Percentiles rank a stretch among this genome's conserved stretches.
Evolutionary conservation across 1,284 basidiomycete species (phyloP).

Genomic region (Cryptococcus sp.): DNA sequence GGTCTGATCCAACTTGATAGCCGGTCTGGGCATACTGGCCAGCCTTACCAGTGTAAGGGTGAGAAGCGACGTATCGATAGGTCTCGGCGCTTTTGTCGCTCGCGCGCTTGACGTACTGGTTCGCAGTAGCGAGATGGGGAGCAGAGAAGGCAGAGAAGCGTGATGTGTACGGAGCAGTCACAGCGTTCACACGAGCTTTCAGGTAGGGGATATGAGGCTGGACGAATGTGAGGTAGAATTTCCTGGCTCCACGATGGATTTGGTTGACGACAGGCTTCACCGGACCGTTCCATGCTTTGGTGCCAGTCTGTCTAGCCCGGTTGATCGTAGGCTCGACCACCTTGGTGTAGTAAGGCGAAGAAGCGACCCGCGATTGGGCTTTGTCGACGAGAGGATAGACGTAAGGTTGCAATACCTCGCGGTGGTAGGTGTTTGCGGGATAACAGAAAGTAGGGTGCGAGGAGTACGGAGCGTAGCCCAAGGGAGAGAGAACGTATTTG

Average conservation of each 20-base stretch:
- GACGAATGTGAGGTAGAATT: slow-evolving; percentile 44
- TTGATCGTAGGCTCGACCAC: slow-evolving; percentile 32
- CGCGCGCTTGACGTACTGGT: slow-evolving; percentile 24
- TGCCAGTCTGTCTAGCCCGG: slow-evolving; percentile 6
- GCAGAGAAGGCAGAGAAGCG: slow-evolving; percentile 29
- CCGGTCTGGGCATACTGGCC: slow-evolving; percentile 31
- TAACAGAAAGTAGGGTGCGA: slow-evolving; percentile 46
- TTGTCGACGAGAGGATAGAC: slow-evolving; percentile 38
- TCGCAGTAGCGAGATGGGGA: slow-evolving; percentile 33
- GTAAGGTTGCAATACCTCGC: slow-evolving; percentile 43
- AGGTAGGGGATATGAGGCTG: slow-evolving; percentile 47
- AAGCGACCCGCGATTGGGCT: slow-evolving; percentile 19
- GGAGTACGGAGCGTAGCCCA: slow-evolving; percentile 32
- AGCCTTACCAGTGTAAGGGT: slow-evolving; percentile 40
- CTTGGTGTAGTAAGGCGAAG: slow-evolving; percentile 33
- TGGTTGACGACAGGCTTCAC: slow-evolving; percentile 43
- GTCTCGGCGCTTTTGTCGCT: slow-evolving; percentile 18
- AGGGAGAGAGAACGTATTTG: slow-evolving; percentile 34
- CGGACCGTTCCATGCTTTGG: slow-evolving; percentile 36
- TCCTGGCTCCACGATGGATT: slow-evolving; percentile 28
- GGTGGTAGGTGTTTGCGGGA: slow-evolving; percentile 47
- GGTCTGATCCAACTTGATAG: slow-evolving; percentile 26
- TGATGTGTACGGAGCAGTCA: slow-evolving; percentile 39
- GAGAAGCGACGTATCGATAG: slow-evolving; percentile 30
- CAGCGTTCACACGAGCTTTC: slow-evolving; percentile 30